Percentiles rank a stretch among this genome's conserved stretches.
Evolutionary conservation across 1,139 yeast species (phyloP).

Genomic region (Geotrichum candidum): DNA sequence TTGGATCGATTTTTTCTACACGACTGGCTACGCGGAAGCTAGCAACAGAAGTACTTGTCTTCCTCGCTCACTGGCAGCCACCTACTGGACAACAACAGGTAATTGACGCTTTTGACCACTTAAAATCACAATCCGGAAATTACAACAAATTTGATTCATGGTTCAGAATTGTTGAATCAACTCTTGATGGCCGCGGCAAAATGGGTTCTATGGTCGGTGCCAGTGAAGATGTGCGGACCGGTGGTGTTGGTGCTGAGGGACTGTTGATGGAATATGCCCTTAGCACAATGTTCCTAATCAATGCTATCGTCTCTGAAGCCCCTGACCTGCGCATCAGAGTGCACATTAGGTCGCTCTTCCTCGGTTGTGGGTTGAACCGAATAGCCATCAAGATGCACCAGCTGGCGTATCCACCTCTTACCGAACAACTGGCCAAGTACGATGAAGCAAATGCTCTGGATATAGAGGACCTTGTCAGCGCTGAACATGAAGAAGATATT

Average conservation of each 20-base stretch:
- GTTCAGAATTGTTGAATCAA: slow-evolving; percentile 65
- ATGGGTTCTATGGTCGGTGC: slow-evolving; percentile 91
- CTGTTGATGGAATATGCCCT: slow-evolving; percentile 74
- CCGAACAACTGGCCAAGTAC: slow-evolving; percentile 61
- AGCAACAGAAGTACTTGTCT: slow-evolving; percentile 71
- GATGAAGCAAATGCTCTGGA: slow-evolving; percentile 65
- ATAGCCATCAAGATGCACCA: slow-evolving; percentile 57
- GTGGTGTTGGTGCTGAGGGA: slow-evolving; percentile 59
- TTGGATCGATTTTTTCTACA: slow-evolving; percentile 55
- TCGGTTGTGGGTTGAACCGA: slow-evolving; percentile 66
- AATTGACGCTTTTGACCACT: slow-evolving; percentile 55
- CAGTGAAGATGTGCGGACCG: slow-evolving; percentile 67
- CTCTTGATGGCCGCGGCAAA: slow-evolving; percentile 82
- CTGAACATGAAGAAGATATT: slow-evolving; percentile 52
- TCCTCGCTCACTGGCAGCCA: slow-evolving; percentile 46
- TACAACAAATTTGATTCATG: slow-evolving; percentile 73
- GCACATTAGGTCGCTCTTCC: slow-evolving; percentile 69
- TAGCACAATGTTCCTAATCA: slow-evolving; percentile 70
- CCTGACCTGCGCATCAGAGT: slow-evolving; percentile 59
- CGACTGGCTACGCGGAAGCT: slow-evolving; percentile 68
- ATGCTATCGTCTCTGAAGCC: slow-evolving; percentile 63
- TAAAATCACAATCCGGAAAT: slow-evolving; percentile 57
- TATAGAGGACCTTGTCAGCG: slow-evolving; percentile 54
- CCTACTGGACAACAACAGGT: slow-evolving; percentile 59
- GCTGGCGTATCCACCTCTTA: slow-evolving; percentile 57